Evolutionary conservation across 768 basidiomycete genomes (phyloP).

Genomic region (Hydnomerulius pinastri): DNA sequence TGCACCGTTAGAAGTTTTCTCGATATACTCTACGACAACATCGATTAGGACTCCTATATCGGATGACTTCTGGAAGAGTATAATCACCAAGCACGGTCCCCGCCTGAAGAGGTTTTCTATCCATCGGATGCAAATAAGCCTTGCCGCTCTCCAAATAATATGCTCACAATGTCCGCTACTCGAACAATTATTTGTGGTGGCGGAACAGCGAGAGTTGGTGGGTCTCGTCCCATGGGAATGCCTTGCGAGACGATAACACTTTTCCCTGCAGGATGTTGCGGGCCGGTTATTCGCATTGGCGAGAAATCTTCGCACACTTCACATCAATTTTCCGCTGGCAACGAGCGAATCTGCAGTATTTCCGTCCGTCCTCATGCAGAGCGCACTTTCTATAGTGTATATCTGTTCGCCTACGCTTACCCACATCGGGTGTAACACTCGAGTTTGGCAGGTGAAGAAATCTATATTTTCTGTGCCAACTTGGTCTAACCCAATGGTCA

Average conservation of each 20-base stretch:
- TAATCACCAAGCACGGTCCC: conserved; percentile 52
- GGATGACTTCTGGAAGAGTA: conserved; percentile 50
- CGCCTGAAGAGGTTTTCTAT: conserved; percentile 61
- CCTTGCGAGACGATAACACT: neutral
- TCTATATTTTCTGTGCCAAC: too few relatives aligned
- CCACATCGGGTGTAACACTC: conserved; percentile 68
- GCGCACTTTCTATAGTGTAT: conserved; percentile 47
- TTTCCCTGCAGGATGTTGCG: conserved; percentile 17
- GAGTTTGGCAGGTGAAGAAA: conserved; percentile 65
- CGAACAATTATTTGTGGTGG: conserved; percentile 64
- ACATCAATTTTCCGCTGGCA: conserved; percentile 53
- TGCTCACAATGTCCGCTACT: conserved; percentile 55
- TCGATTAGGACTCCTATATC: conserved; percentile 41
- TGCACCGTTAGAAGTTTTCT: conserved; percentile 59
- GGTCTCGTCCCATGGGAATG: neutral
- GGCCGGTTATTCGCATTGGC: conserved; percentile 43
- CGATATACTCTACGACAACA: conserved; percentile 56
- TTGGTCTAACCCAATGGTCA: conserved; percentile 2
- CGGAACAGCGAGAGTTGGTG: conserved; percentile 51
- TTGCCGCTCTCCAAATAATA: conserved; percentile 51
- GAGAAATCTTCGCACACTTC: conserved; percentile 52
- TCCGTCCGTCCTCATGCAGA: conserved; percentile 24
- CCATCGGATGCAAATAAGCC: conserved; percentile 59
- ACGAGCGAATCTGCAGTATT: conserved; percentile 18
- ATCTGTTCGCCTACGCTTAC: conserved; percentile 52